These are phyloP conservation scores for Leccinum variabile DNA, from an alignment of 1,284 basidiomycete species.

Conservation along the genomic window DNA sequence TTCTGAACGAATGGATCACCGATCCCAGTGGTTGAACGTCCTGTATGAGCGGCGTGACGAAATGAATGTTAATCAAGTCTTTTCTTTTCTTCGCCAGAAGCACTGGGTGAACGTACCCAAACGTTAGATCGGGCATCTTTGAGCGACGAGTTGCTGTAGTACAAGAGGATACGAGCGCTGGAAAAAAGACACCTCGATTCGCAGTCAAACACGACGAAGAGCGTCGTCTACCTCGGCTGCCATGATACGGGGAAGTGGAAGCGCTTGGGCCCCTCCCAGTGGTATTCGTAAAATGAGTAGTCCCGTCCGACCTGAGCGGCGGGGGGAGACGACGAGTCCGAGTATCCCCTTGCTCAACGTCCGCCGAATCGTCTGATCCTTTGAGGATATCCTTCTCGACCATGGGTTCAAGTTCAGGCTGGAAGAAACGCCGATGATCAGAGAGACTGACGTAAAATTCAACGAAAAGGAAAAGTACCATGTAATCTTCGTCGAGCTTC, in stretches of 20 bases:
- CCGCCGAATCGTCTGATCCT: no score
- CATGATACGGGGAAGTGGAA: slow-evolving; percentile 22
- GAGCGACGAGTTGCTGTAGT: slow-evolving; percentile 7
- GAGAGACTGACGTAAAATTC: no score
- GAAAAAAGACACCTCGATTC: slow-evolving; percentile 26
- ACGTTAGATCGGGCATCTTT: slow-evolving; percentile 14
- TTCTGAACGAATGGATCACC: slow-evolving; percentile 14
- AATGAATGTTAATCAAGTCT: background rate
- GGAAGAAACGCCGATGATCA: no score
- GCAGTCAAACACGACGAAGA: slow-evolving; percentile 26
- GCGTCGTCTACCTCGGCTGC: slow-evolving; percentile 30
- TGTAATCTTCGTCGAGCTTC: no score
- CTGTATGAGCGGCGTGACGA: slow-evolving; percentile 5
- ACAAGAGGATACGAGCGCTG: slow-evolving; percentile 21
- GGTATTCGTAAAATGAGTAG: slow-evolving; percentile 24
- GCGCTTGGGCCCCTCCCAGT: slow-evolving; percentile 31
- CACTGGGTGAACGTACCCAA: slow-evolving; percentile 19
- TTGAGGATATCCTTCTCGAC: no score
- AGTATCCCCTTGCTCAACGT: background rate
- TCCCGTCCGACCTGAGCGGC: background rate
- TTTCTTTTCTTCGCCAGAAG: background rate
- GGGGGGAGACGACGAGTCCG: background rate
- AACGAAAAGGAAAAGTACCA: no score
- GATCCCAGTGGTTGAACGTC: slow-evolving; percentile 21
- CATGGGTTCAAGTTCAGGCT: no score